phyloP scores from a whole-genome alignment of 176 grass and related monocot species.

The Aegilops umbellulata region DNA sequence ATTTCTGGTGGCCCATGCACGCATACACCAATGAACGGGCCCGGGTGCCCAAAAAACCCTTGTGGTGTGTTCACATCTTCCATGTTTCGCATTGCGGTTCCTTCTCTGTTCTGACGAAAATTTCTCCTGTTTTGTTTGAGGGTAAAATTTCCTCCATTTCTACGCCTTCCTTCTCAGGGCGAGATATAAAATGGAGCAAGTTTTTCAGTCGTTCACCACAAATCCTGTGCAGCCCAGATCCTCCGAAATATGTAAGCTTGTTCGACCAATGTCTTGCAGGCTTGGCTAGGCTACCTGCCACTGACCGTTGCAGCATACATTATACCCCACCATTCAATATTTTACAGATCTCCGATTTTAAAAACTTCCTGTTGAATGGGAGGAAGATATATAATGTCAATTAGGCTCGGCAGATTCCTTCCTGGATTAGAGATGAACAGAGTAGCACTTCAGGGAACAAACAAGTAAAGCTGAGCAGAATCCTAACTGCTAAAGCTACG shows the following conservation, averaged over 20 bases:
- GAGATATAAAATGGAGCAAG: no score
- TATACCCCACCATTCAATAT: background rate
- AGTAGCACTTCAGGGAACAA: background rate
- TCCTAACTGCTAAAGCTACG: constrained; percentile 36
- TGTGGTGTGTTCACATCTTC: background rate
- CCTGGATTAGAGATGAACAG: background rate
- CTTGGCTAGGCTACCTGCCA: background rate
- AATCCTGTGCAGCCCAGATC: no score
- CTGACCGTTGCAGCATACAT: background rate
- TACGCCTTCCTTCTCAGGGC: no score
- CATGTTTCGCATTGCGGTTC: no score
- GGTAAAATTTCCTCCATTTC: no score
- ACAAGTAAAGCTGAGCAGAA: background rate
- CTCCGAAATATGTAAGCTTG: no score
- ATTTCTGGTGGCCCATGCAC: background rate
- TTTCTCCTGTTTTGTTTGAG: no score
- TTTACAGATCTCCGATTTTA: background rate
- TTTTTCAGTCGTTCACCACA: no score
- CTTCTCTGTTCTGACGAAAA: no score
- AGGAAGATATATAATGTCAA: background rate
- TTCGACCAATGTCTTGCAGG: no score
- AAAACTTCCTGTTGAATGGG: background rate
- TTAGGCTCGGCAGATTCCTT: background rate
- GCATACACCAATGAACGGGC: background rate
- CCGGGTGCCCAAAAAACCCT: background rate